A percentile compares a stretch with the other conserved stretches of the same genome.
These are phyloP conservation scores for Podospora conica DNA, from an alignment of 495 filamentous ascomycete genomes.

Conservation along the genomic window DNA sequence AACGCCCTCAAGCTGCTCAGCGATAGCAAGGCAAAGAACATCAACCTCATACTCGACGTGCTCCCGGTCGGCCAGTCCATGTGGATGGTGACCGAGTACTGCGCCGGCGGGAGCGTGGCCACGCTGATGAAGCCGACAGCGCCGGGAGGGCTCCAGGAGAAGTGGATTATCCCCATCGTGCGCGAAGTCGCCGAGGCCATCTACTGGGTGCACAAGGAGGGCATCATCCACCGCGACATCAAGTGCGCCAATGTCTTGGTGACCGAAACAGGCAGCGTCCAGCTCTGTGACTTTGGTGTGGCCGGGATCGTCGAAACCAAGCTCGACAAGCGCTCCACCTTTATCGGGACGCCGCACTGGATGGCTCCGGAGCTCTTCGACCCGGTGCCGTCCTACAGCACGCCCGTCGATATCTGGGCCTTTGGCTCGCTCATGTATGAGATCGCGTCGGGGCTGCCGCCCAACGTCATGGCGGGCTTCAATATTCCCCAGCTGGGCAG, in stretches of 20 bases:
- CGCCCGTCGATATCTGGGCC: conserved; percentile 89
- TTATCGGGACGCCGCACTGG: conserved; percentile 94
- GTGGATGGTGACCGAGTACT: conserved; percentile 96
- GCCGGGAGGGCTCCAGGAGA: conserved; percentile 73
- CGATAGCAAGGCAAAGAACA: conserved; percentile 77
- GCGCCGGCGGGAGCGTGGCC: conserved; percentile 88
- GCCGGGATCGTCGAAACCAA: conserved; percentile 80
- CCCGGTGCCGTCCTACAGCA: conserved; percentile 50
- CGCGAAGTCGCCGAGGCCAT: conserved; percentile 81
- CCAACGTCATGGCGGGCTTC: conserved; percentile 51
- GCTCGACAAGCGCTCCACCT: conserved; percentile 79
- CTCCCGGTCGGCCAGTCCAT: conserved; percentile 79
- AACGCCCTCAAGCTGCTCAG: conserved; percentile 76
- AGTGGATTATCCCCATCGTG: conserved; percentile 83
- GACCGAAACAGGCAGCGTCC: conserved; percentile 76
- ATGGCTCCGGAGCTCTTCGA: conserved; percentile 88
- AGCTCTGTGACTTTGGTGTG: conserved; percentile 95
- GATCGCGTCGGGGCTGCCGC: conserved; percentile 83
- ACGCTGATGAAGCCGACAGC: conserved; percentile 65
- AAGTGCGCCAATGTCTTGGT: conserved; percentile 93
- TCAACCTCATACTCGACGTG: conserved; percentile 85
- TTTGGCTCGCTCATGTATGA: conserved; percentile 88
- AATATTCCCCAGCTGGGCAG: conserved; percentile 50
- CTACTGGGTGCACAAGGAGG: conserved; percentile 80
- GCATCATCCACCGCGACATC: conserved; percentile 93